These are phyloP conservation scores for Ensete ventricosum DNA, from an alignment of 176 grass and related monocot species.

Conservation along the genomic window DNA sequence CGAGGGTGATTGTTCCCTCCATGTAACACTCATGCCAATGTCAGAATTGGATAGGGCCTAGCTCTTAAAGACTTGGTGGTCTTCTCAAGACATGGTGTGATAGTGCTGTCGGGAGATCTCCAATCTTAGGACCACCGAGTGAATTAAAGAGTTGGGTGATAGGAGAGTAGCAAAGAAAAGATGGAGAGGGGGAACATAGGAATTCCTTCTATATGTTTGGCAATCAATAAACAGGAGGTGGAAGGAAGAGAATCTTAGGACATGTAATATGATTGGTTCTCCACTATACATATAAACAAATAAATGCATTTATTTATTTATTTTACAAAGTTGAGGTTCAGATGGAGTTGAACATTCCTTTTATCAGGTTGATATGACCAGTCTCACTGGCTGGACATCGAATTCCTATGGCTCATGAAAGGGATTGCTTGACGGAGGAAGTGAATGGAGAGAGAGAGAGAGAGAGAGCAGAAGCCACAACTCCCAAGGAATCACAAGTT, in stretches of 20 bases:
- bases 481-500: neutral
- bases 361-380: neutral
- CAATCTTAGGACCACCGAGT: constrained; percentile 6
- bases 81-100: constrained; percentile 16
- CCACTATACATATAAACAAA: neutral
- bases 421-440: neutral
- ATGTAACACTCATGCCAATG: constrained; percentile 12
- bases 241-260: too few relatives aligned
- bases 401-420: neutral
- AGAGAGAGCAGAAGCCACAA: neutral
- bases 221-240: neutral
- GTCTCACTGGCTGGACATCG: neutral
- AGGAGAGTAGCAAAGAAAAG: neutral
- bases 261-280: neutral
- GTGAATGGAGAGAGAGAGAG: neutral
- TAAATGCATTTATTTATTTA: neutral
- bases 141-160: neutral
- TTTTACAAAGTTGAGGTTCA: neutral
- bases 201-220: neutral
- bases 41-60: constrained; percentile 10
- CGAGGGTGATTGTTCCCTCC: constrained; percentile 16
- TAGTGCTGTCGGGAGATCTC: constrained; percentile 16
- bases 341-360: constrained; percentile 4
- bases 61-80: constrained; percentile 11
- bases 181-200: neutral